phyloP scores from a whole-genome alignment of 2,329 filamentous ascomycete genomes.

The Scedosporium minutisporum region DNA sequence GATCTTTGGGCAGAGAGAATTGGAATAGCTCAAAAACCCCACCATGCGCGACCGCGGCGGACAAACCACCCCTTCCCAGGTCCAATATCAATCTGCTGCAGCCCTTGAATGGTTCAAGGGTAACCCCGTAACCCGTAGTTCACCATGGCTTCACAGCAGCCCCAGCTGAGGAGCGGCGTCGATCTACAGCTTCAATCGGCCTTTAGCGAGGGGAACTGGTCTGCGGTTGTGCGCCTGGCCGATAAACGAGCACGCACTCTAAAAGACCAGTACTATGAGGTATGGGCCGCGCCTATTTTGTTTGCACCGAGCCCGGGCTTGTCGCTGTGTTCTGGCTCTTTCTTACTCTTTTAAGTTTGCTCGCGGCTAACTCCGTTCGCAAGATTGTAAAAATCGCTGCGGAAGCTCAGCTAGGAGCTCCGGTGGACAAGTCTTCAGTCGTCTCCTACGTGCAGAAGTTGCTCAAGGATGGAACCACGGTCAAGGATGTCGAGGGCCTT shows the following conservation, averaged over 20 bases:
- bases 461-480: constrained; percentile 32
- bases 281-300: constrained; percentile 18
- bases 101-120: not conserved
- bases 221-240: constrained; percentile 38
- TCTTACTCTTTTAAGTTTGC: constrained; percentile 5
- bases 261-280: constrained; percentile 48
- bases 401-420: constrained; percentile 42
- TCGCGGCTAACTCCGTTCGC: not conserved
- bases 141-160: constrained; percentile 13
- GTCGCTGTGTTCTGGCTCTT: not conserved
- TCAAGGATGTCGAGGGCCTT: constrained; percentile 40
- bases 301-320: not conserved
- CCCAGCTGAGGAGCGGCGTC: constrained; percentile 37
- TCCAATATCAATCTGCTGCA: not conserved
- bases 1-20: not conserved
- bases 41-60: not conserved
- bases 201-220: constrained; percentile 46
- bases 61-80: not conserved
- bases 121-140: constrained; percentile 8
- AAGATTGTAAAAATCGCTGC: constrained; percentile 34
- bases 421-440: constrained; percentile 33
- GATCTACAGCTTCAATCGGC: constrained; percentile 46
- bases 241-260: constrained; percentile 37
- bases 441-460: constrained; percentile 34
- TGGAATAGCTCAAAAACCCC: not conserved